Evolutionary conservation across 306 rosid genomes (phyloP), one percentile per base, ranked within the genome.

Genomic region (Dicorynia guianensis): DNA sequence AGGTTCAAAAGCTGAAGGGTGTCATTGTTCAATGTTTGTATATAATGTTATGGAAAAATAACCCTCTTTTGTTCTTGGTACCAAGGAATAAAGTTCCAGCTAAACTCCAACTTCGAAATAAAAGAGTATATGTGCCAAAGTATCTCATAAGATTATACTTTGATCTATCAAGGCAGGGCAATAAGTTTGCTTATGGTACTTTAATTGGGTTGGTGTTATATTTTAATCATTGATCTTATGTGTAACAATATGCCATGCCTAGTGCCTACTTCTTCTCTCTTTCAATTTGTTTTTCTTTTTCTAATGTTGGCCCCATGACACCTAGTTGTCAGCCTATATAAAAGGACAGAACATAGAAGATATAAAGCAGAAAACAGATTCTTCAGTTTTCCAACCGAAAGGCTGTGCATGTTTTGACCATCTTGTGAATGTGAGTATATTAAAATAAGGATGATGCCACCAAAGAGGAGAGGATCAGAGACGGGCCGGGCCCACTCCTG

Each of bases 321-420:
- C 56, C 2, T 11, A 25, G 30, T 25, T 25, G 1, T 25, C 30
- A 39, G 42, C 42, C 63, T 57, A 52, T 17, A 30, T 20, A 39
- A 8, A 62, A 39, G 63, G 62, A 55, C 46, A 25, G 30, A 71
- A 34, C 15, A 0, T 66, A 50, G 48, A 52, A 36, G 56, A 25
- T n/a, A n/a, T 40, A 75, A 52, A 68, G 56, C 66, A 62, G 46
- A 30, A 58, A 76, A 55, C 39, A 68, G 75, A 72, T 67, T 84
- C 84, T 68, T 52, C 71, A 52, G 72, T 63, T 63, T 52, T 58
- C 60, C 80, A 76, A 58, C 67, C 20, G 82, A 59, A 74, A 78
- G 79, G 63, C 77, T 53, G 81, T 63, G 42, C 39, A 68, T 78
- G 46, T 75, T 57, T 70, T 36, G 36, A 73, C 55, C 56, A 55